Evolutionary conservation across 164 flowering plant genomes (phyloP).

Genomic region (Sedum album): DNA sequence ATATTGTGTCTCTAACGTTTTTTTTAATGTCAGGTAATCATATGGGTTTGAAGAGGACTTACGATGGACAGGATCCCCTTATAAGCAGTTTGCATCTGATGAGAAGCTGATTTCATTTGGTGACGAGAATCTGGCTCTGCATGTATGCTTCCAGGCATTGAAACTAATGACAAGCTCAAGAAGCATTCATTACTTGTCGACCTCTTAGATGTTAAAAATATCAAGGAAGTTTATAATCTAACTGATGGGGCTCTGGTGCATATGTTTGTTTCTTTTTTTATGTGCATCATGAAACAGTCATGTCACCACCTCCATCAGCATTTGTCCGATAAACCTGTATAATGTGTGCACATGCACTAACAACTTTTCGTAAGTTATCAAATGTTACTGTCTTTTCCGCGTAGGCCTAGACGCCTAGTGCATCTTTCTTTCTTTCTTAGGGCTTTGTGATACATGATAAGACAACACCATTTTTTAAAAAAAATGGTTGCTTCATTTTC

Average conservation of each 20-base stretch:
- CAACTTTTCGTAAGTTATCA: no score
- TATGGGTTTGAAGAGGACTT: conserved; percentile 32
- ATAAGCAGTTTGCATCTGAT: conserved; percentile 14
- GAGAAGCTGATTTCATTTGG: conserved; percentile 11
- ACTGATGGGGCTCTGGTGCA: neutral
- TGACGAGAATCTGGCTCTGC: conserved; percentile 10
- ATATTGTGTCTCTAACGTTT: neutral
- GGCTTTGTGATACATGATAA: no score
- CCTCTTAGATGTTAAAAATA: neutral
- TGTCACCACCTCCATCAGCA: no score
- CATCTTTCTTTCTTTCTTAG: no score
- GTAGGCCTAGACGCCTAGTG: no score
- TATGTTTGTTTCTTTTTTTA: no score
- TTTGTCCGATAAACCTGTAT: no score
- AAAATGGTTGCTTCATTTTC: no score
- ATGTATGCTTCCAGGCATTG: neutral
- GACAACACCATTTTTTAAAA: no score
- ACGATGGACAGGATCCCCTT: conserved; percentile 22
- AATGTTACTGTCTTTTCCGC: no score
- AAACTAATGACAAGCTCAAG: conserved; percentile 8
- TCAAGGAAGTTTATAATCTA: neutral
- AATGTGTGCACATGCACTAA: no score
- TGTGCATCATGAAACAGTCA: no score
- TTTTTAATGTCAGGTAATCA: conserved; percentile 2
- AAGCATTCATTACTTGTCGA: neutral